Conservation (phyloP, 108 stramenopile genomes). For the Cafeteria roenbergensis region DNA sequence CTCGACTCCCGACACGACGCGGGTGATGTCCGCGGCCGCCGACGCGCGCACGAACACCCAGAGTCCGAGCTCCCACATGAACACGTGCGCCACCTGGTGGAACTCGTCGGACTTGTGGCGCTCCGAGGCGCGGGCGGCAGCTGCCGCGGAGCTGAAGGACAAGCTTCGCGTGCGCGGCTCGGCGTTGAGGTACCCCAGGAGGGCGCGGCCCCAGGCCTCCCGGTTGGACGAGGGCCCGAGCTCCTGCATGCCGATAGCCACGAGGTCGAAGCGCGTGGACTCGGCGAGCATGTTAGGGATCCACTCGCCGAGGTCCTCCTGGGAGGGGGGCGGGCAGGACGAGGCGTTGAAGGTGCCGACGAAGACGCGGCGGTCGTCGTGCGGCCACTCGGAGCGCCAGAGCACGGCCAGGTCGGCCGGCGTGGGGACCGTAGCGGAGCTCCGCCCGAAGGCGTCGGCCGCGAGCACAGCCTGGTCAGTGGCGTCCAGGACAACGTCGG, state of each 20-base stretch:
- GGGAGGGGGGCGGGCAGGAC: background rate
- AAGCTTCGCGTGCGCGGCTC: background rate
- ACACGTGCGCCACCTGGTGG: background rate
- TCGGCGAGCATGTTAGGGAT: background rate
- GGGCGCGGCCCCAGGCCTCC: background rate
- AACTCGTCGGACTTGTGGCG: background rate
- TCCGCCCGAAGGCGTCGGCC: no score
- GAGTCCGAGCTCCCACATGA: slow-evolving; percentile 18
- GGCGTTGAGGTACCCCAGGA: slow-evolving; percentile 3
- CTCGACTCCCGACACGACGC: background rate
- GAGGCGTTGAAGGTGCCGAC: slow-evolving; percentile 7
- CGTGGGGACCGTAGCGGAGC: no score
- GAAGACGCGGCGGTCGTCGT: background rate
- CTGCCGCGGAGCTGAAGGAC: background rate
- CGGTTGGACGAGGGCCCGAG: background rate
- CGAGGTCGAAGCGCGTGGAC: background rate
- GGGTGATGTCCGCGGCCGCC: background rate
- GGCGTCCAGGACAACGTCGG: no score
- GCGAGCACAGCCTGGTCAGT: no score
- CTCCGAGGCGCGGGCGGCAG: background rate
- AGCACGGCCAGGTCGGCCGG: background rate
- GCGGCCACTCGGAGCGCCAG: background rate
- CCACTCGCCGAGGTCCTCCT: background rate
- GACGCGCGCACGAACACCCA: slow-evolving; percentile 3
- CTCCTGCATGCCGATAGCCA: slow-evolving; percentile 3